Evolutionary conservation across 192 early-diverging fungal species (phyloP).

Genomic region (Podila epigama): DNA sequence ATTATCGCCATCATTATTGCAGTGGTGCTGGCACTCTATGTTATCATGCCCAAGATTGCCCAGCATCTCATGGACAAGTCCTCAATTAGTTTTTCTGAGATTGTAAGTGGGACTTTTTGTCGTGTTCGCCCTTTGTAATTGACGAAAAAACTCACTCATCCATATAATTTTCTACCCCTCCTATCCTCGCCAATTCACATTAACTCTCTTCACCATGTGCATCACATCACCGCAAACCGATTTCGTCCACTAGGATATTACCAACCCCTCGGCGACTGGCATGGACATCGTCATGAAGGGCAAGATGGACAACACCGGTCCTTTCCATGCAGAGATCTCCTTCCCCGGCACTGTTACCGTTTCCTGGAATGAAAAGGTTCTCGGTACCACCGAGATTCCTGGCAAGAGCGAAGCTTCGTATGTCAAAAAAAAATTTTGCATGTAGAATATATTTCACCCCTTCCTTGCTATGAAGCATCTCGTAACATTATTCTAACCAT

Average conservation of each 20-base stretch:
- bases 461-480: no score
- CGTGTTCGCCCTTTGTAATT: background rate
- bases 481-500: background rate
- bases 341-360: constrained; percentile 44
- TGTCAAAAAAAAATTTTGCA: background rate
- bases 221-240: background rate
- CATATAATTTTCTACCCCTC: no score
- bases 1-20: constrained; percentile 51
- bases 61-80: constrained; percentile 32
- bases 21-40: constrained; percentile 55
- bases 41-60: constrained; percentile 58
- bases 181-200: background rate
- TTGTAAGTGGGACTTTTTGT: background rate
- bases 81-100: background rate
- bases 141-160: no score
- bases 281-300: constrained; percentile 18
- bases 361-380: constrained; percentile 21
- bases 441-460: no score
- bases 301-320: constrained; percentile 46
- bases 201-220: background rate
- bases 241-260: background rate
- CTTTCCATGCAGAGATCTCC: constrained; percentile 47
- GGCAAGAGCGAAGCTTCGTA: constrained; percentile 11
- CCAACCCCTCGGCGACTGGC: constrained; percentile 2
- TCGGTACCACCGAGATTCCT: constrained; percentile 15